phyloP scores from a whole-genome alignment of 805 yeast genomes.

The Ogataea populi-albae region DNA sequence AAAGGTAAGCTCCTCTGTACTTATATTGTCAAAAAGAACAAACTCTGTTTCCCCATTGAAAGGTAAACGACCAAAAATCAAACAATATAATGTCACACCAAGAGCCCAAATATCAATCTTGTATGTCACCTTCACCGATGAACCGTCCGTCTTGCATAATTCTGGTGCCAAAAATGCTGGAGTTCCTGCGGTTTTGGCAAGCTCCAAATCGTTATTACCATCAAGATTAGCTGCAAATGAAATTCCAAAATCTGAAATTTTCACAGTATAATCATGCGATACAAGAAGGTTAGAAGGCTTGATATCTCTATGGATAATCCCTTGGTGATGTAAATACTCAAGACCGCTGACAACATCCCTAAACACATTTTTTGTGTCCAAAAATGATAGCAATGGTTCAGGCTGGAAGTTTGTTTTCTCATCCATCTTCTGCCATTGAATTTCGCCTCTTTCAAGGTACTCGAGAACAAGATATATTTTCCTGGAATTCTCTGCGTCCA shows the following conservation, averaged over 20 bases:
- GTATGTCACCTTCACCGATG: slow-evolving; percentile 57
- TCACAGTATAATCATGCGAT: slow-evolving; percentile 66
- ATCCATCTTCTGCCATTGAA: slow-evolving; percentile 64
- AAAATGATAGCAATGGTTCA: slow-evolving; percentile 66
- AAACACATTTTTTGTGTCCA: slow-evolving; percentile 66
- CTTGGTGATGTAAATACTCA: slow-evolving; percentile 86
- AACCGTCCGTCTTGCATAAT: slow-evolving; percentile 62
- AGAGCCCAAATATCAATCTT: slow-evolving; percentile 97
- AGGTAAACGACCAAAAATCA: slow-evolving; percentile 85
- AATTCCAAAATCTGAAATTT: slow-evolving; percentile 96
- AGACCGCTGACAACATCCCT: slow-evolving; percentile 84
- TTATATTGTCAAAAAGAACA: slow-evolving; percentile 81
- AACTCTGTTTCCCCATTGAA: slow-evolving; percentile 84
- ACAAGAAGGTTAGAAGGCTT: slow-evolving; percentile 90
- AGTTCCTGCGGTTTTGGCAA: slow-evolving; percentile 96
- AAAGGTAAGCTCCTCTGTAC: slow-evolving; percentile 53
- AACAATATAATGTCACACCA: slow-evolving; percentile 87
- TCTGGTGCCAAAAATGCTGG: slow-evolving; percentile 98
- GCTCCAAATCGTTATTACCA: slow-evolving; percentile 64
- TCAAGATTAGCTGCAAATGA: slow-evolving; percentile 62
- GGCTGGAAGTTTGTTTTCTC: slow-evolving; percentile 23
- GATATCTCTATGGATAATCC: slow-evolving; percentile 91
- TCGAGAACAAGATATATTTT: slow-evolving; percentile 90
- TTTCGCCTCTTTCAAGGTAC: slow-evolving; percentile 87
- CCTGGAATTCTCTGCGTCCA: slow-evolving; percentile 79